phyloP scores from a whole-genome alignment of 441 rosid genomes.

The Aleurites moluccanus region DNA sequence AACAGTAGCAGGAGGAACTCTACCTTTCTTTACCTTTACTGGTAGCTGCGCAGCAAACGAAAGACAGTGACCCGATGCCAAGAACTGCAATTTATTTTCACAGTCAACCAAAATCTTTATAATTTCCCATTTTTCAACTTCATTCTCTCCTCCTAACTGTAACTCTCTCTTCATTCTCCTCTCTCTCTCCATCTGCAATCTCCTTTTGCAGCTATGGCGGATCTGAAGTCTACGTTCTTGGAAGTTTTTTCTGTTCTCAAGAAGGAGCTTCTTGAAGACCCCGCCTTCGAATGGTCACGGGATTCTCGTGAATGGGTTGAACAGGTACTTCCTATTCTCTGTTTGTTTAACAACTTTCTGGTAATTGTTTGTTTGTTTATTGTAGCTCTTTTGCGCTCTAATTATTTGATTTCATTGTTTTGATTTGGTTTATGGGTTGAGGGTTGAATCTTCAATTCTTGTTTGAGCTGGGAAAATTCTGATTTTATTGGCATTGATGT shows the following conservation, averaged over 20 bases:
- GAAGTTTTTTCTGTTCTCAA: constrained; percentile 52
- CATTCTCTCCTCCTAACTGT: neutral
- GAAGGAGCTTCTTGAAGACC: constrained; percentile 65
- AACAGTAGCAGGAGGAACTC: neutral
- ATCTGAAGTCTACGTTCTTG: constrained; percentile 62
- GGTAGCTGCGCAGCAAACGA: neutral
- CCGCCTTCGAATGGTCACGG: constrained; percentile 65
- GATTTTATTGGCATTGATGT: neutral
- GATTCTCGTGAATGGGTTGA: constrained; percentile 76
- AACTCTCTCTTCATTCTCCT: neutral
- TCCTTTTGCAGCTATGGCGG: constrained; percentile 46
- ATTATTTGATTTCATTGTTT: neutral
- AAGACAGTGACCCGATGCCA: neutral
- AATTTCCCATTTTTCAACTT: neutral
- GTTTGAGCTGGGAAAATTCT: too few relatives aligned
- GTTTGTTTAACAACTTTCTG: neutral
- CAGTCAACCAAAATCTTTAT: neutral
- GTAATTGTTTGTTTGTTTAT: neutral
- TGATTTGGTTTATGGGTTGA: neutral
- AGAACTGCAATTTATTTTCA: too few relatives aligned
- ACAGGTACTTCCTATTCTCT: constrained; percentile 33
- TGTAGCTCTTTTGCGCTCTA: neutral
- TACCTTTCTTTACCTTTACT: neutral
- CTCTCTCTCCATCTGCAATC: neutral
- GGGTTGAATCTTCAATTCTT: neutral